Evolutionary conservation across 495 filamentous ascomycete genomes (phyloP).

Genomic region (Trichoderma orchidacearum): DNA sequence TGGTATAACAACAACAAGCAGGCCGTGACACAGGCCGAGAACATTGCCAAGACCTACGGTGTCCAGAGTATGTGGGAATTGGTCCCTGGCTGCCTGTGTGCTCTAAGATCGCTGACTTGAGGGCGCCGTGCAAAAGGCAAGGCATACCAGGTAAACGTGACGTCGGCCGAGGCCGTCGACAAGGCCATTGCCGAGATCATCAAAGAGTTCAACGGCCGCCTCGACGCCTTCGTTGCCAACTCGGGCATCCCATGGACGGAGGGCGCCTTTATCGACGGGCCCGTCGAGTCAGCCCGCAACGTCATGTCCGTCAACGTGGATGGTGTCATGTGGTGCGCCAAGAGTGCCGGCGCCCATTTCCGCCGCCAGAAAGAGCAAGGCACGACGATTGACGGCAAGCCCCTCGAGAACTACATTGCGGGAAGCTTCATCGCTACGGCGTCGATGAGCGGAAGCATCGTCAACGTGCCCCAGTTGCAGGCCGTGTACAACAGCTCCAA

Average conservation of each 20-base stretch:
- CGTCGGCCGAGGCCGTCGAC: constrained; percentile 42
- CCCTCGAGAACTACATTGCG: constrained; percentile 48
- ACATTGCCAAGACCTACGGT: constrained; percentile 62
- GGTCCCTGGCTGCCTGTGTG: background rate
- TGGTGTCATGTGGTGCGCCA: constrained; percentile 71
- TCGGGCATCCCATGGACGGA: constrained; percentile 64
- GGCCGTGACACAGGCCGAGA: constrained; percentile 51
- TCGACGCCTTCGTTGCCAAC: constrained; percentile 74
- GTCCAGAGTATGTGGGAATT: constrained; percentile 49
- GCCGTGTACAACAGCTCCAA: constrained; percentile 82
- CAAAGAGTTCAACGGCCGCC: constrained; percentile 55
- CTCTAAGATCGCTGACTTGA: background rate
- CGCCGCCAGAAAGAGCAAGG: constrained; percentile 45
- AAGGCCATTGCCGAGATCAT: constrained; percentile 43
- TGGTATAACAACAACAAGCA: constrained; percentile 76
- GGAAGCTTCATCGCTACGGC: constrained; percentile 72
- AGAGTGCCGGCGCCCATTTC: constrained; percentile 59
- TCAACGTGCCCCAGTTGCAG: constrained; percentile 79
- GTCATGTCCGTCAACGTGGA: constrained; percentile 67
- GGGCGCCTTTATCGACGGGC: constrained; percentile 52
- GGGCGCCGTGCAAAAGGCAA: constrained; percentile 37
- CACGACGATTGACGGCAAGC: constrained; percentile 50
- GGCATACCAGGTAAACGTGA: constrained; percentile 63
- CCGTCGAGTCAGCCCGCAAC: constrained; percentile 48
- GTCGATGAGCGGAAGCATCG: constrained; percentile 75